Percentiles rank a stretch among this genome's conserved stretches.
phyloP scores from a whole-genome alignment of 1,284 basidiomycete genomes.

The Singerocomus rubriflavus region DNA sequence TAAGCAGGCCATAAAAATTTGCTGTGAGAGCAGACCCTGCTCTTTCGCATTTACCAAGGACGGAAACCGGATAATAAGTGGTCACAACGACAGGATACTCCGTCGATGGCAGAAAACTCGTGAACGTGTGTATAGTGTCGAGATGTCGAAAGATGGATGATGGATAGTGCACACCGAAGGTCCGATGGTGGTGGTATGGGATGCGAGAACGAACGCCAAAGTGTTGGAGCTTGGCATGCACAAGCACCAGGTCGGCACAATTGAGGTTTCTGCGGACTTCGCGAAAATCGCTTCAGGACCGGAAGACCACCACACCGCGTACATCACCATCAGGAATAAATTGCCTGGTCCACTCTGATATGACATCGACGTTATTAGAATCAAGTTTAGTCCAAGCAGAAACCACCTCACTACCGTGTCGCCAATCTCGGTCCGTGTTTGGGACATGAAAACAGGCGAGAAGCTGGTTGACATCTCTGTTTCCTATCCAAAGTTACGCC shows the following conservation, averaged over 20 bases:
- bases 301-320: not conserved
- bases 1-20: not conserved
- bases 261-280: slow-evolving; percentile 5
- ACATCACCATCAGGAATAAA: not conserved
- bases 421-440: slow-evolving; percentile 1
- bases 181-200: not conserved
- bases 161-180: slow-evolving; percentile 3
- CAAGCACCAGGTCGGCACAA: not conserved
- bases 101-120: not conserved
- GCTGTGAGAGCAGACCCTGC: not conserved
- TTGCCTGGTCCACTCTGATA: slow-evolving; percentile 5
- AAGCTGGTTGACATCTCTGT: not conserved
- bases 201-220: not conserved
- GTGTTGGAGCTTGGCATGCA: not conserved
- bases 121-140: not conserved
- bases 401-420: slow-evolving; percentile 11
- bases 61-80: not conserved
- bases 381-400: slow-evolving; percentile 7
- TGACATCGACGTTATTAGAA: not conserved
- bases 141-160: not conserved
- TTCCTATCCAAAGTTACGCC: not conserved
- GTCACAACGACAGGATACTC: not conserved
- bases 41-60: not conserved
- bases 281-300: slow-evolving; percentile 6
- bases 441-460: slow-evolving; percentile 1